Conservation (phyloP, 140 eudicot genomes). For the Ambrosia hybrid region DNA sequence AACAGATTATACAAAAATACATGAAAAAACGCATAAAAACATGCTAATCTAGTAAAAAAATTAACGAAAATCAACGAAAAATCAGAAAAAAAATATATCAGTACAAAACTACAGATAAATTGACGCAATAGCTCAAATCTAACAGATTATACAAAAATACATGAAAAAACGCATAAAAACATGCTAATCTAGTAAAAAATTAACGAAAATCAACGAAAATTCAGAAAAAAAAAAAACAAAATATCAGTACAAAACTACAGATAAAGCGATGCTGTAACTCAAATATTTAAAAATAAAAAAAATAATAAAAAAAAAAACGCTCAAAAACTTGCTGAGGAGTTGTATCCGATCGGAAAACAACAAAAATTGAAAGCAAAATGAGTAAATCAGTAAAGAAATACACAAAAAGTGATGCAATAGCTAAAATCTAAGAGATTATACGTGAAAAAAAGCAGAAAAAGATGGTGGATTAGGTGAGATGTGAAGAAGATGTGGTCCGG, state of each 20-base stretch:
- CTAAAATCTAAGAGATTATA: not conserved
- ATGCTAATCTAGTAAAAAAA: not conserved
- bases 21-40: not conserved
- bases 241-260: constrained; percentile 5
- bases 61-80: not conserved
- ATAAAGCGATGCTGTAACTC: not conserved
- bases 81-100: not conserved
- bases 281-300: no score
- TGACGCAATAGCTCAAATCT: not conserved
- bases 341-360: not conserved
- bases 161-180: not conserved
- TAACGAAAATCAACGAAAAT: not conserved
- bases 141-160: not conserved
- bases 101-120: not conserved
- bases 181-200: not conserved
- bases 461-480: constrained; percentile 9
- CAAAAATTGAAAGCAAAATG: not conserved
- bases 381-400: not conserved
- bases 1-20: not conserved
- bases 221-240: not conserved
- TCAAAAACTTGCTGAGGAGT: not conserved
- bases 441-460: not conserved
- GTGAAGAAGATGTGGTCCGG: constrained; percentile 15
- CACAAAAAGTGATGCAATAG: not conserved
- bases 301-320: not conserved